Evolutionary conservation across 805 yeast genomes (phyloP).

Genomic region (Suhomyces vadensis): DNA sequence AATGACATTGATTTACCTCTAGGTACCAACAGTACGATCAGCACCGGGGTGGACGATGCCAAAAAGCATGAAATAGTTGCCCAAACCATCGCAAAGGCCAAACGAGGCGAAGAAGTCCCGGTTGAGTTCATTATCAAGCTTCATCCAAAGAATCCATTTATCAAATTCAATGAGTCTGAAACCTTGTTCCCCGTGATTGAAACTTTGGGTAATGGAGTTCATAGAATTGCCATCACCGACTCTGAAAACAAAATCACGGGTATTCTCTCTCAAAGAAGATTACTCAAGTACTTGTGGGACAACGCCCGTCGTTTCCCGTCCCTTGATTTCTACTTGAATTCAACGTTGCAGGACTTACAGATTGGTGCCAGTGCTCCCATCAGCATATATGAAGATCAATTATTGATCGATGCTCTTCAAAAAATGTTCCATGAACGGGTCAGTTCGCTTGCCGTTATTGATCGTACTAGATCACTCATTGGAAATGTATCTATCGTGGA

Average conservation of each 20-base stretch:
- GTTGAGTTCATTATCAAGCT: constrained; percentile 83
- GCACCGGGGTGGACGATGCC: constrained; percentile 27
- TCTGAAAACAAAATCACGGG: constrained; percentile 65
- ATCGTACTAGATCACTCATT: constrained; percentile 66
- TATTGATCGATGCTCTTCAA: constrained; percentile 80
- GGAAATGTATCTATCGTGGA: constrained; percentile 96
- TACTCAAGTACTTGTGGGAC: constrained; percentile 85
- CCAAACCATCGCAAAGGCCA: constrained; percentile 58
- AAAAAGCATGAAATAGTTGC: constrained; percentile 42
- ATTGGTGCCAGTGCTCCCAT: constrained; percentile 75
- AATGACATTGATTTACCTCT: constrained; percentile 16
- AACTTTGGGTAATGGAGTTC: constrained; percentile 92
- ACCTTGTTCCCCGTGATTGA: constrained; percentile 75
- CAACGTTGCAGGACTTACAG: constrained; percentile 66
- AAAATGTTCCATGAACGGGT: constrained; percentile 84
- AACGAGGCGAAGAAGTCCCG: constrained; percentile 86
- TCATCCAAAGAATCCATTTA: constrained; percentile 86
- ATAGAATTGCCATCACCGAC: constrained; percentile 81
- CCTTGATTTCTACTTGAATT: constrained; percentile 71
- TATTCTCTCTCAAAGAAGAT: constrained; percentile 85
- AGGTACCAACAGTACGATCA: constrained; percentile 12
- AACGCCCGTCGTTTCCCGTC: constrained; percentile 84
- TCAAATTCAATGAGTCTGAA: constrained; percentile 69
- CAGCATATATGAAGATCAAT: constrained; percentile 83
- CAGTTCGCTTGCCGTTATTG: constrained; percentile 91